Percentiles rank a stretch among this genome's conserved stretches.
These are phyloP conservation scores for Xylariaceae sp. DNA, from an alignment of 2,329 filamentous ascomycete species.

Conservation along the genomic window DNA sequence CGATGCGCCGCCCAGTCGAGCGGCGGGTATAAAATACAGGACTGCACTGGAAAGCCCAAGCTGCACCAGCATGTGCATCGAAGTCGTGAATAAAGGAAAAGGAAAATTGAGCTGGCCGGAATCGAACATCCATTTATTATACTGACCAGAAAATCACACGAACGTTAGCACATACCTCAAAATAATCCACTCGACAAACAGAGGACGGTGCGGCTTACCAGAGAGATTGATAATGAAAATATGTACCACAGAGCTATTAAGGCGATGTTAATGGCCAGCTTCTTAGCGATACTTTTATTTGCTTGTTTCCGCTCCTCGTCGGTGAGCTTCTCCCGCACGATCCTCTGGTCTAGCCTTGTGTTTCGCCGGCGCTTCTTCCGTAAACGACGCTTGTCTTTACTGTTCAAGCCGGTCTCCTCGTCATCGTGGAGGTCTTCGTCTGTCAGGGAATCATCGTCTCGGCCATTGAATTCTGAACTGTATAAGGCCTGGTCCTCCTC, in stretches of 20 bases:
- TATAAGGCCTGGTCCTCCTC: conserved; percentile 35
- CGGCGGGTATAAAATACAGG: conserved; percentile 73
- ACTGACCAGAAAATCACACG: too few species aligned
- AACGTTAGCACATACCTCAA: too few species aligned
- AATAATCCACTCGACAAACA: too few species aligned
- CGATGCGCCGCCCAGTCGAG: conserved; percentile 59
- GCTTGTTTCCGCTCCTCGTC: conserved; percentile 69
- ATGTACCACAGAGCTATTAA: conserved; percentile 83
- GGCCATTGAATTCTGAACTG: conserved; percentile 27
- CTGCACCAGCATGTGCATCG: conserved; percentile 92
- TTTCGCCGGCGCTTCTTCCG: conserved; percentile 62
- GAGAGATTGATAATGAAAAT: conserved; percentile 88
- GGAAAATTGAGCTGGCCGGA: conserved; percentile 79
- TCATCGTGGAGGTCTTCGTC: conserved; percentile 76
- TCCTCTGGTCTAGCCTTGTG: conserved; percentile 63
- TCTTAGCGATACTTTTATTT: conserved; percentile 65
- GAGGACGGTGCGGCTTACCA: conserved; percentile 53
- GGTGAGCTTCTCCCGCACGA: conserved; percentile 58
- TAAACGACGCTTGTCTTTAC: conserved; percentile 63
- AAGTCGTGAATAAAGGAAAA: conserved; percentile 92
- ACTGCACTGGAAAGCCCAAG: conserved; percentile 74
- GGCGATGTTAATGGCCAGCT: conserved; percentile 66
- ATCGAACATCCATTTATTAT: conserved; percentile 99
- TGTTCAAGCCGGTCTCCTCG: conserved; percentile 82
- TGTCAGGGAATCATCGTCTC: conserved; percentile 51